Percentiles rank a stretch among this genome's conserved stretches.
These are phyloP conservation scores for Rhododendron griersonianum DNA, from an alignment of 148 eudicot species.

Conservation along the genomic window DNA sequence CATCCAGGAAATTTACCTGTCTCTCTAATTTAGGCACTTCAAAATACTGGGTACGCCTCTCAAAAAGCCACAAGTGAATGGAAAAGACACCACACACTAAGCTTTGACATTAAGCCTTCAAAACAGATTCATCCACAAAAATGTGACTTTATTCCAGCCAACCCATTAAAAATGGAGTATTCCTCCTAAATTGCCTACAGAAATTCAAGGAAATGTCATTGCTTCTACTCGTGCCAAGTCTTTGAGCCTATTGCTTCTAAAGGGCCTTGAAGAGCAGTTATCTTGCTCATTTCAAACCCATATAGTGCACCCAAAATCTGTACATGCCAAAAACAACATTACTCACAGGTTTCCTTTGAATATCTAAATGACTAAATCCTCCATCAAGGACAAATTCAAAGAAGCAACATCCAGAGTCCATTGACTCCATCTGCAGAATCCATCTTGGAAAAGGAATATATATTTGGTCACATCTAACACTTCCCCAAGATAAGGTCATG, in stretches of 20 bases:
- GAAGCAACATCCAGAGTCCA: neutral
- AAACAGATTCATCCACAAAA: neutral
- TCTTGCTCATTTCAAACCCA: neutral
- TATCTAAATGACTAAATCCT: neutral
- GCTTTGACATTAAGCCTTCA: neutral
- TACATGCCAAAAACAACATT: neutral
- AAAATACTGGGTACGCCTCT: neutral
- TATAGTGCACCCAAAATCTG: neutral
- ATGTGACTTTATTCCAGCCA: neutral
- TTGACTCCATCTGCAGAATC: neutral
- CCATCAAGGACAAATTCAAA: neutral
- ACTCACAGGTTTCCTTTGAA: neutral
- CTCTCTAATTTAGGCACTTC: neutral
- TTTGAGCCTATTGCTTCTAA: neutral
- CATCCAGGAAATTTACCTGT: neutral
- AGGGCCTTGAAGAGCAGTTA: neutral
- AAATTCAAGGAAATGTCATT: neutral
- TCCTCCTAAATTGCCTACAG: neutral
- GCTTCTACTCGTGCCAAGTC: neutral
- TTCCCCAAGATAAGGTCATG: neutral
- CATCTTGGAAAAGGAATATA: neutral
- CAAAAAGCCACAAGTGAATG: neutral
- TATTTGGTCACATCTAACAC: neutral
- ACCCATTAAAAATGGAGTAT: neutral
- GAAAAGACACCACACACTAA: neutral